These are phyloP conservation scores for Filobasidium uniguttulatum DNA, from an alignment of 1,284 basidiomycete species.

Conservation along the genomic window DNA sequence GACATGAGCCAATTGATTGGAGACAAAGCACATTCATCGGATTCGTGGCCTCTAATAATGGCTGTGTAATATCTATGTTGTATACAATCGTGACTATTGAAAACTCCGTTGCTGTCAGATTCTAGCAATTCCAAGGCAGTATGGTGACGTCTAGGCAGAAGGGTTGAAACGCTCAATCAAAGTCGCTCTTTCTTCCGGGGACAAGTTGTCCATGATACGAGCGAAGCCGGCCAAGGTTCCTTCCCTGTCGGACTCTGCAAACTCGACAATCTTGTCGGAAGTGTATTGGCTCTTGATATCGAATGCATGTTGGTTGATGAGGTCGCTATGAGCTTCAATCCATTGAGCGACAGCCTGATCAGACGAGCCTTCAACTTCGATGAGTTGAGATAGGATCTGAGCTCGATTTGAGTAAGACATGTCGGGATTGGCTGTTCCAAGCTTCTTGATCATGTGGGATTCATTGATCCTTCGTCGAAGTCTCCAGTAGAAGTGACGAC, in stretches of 20 bases:
- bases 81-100: too few relatives aligned
- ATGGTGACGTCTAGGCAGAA: conserved; percentile 1
- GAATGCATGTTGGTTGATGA: conserved; percentile 13
- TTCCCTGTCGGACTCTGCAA: conserved; percentile 17
- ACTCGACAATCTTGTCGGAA: conserved; percentile 24
- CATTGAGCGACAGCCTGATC: conserved; percentile 33
- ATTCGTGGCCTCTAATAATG: too few relatives aligned
- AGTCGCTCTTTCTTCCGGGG: conserved; percentile 11
- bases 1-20: too few relatives aligned
- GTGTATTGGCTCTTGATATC: conserved; percentile 27
- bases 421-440: conserved; percentile 33
- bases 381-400: conserved; percentile 26
- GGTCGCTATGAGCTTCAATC: conserved; percentile 29
- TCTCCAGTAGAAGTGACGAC: conserved; percentile 92
- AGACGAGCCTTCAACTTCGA: conserved; percentile 24
- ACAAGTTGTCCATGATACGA: conserved; percentile 16
- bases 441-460: conserved; percentile 37
- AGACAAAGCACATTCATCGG: too few relatives aligned
- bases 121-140: not conserved
- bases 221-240: conserved; percentile 15
- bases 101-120: too few relatives aligned
- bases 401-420: conserved; percentile 32
- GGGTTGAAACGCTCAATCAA: conserved; percentile 11
- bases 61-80: too few relatives aligned
- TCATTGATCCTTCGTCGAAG: conserved; percentile 49